Conservation (phyloP, 495 filamentous ascomycete genomes). For the Cryomyces minteri region DNA sequence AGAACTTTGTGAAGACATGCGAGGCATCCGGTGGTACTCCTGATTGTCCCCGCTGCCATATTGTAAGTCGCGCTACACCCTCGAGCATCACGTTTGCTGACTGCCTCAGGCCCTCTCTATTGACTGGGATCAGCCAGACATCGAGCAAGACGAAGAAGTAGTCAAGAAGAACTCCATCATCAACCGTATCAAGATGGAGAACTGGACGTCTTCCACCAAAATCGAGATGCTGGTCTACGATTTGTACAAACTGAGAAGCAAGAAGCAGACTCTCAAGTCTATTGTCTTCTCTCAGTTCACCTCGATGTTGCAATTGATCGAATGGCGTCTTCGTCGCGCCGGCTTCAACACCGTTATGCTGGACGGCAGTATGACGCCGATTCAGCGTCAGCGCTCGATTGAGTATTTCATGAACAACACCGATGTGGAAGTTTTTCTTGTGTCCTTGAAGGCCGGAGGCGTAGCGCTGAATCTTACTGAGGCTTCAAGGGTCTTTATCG, state of each 20-base stretch:
- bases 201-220: conserved; percentile 95
- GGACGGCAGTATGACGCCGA: conserved; percentile 86
- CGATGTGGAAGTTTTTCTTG: conserved; percentile 84
- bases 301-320: conserved; percentile 59
- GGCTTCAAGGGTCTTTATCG: conserved; percentile 82
- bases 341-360: conserved; percentile 97
- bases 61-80: conserved; percentile 21
- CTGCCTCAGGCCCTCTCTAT: conserved; percentile 22
- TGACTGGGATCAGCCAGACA: conserved; percentile 82
- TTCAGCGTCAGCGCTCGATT: conserved; percentile 80
- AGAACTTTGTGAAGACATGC: conserved; percentile 61
- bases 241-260: conserved; percentile 68
- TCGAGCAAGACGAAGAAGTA: conserved; percentile 65
- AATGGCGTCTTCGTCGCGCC: conserved; percentile 86
- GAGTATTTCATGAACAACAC: conserved; percentile 87
- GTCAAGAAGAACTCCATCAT: conserved; percentile 93
- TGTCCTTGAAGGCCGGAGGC: conserved; percentile 87
- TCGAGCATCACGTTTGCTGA: conserved; percentile 24
- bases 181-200: conserved; percentile 91
- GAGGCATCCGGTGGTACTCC: conserved; percentile 35
- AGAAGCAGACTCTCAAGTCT: conserved; percentile 83
- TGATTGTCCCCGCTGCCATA: conserved; percentile 87
- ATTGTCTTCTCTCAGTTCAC: conserved; percentile 61
- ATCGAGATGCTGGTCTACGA: conserved; percentile 93
- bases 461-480: conserved; percentile 92